A percentile compares a stretch with the other conserved stretches of the same genome.
Evolutionary conservation across 179 eudicot genomes (phyloP).

Genomic region (Beta corolliflora): DNA sequence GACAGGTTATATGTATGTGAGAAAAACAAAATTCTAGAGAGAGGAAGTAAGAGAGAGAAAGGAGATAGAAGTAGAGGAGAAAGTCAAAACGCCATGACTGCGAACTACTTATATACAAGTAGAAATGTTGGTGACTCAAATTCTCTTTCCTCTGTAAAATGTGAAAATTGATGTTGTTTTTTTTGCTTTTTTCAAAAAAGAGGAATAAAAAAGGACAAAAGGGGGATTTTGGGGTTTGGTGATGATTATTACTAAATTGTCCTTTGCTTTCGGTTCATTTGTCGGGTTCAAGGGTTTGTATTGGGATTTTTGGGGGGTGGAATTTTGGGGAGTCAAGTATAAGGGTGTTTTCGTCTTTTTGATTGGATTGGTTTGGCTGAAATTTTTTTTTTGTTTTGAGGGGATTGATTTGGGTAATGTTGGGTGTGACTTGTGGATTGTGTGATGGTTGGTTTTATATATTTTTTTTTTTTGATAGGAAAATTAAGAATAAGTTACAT

Average conservation of each 20-base stretch:
- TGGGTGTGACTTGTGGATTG: not conserved
- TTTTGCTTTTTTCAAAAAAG: not conserved
- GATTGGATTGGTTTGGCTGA: no score
- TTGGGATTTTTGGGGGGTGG: not conserved
- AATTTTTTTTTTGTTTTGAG: no score
- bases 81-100: constrained; percentile 14
- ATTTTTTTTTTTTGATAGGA: no score
- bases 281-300: not conserved
- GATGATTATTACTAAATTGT: not conserved
- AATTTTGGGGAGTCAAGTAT: not conserved
- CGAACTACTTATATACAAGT: not conserved
- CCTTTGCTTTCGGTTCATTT: constrained; percentile 36
- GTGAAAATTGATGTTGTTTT: not conserved
- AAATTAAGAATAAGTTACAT: no score
- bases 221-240: not conserved
- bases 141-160: not conserved
- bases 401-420: no score
- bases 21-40: no score
- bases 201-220: not conserved
- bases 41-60: not conserved
- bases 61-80: not conserved
- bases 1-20: not conserved
- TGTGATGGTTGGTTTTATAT: not conserved
- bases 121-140: no score
- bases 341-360: constrained; percentile 14